Evolutionary conservation across 1,284 basidiomycete genomes (phyloP).

Genomic region (Cutaneotrichosporon sp.): DNA sequence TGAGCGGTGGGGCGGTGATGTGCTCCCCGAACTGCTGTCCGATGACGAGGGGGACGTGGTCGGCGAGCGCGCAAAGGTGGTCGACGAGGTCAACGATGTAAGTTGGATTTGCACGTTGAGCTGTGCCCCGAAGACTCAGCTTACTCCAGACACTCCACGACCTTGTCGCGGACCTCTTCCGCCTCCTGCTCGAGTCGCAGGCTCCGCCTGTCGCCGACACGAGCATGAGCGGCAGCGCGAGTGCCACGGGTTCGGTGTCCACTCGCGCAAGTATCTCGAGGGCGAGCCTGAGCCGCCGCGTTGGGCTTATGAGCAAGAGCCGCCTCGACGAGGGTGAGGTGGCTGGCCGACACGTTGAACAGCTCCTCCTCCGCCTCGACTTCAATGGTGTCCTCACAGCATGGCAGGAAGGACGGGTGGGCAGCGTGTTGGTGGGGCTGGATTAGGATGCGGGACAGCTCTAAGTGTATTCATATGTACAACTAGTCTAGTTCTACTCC

Average conservation of each 20-base stretch:
- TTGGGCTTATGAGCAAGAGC: conserved; percentile 42
- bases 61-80: conserved; percentile 32
- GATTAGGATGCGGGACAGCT: neutral
- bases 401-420: conserved; percentile 40
- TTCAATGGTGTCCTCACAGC: conserved; percentile 76
- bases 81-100: conserved; percentile 74
- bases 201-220: conserved; percentile 53
- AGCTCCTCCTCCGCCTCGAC: conserved; percentile 75
- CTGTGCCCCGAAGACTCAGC: neutral
- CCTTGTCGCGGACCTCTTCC: conserved; percentile 74
- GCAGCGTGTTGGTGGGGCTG: conserved; percentile 6
- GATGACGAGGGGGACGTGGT: conserved; percentile 66
- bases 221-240: conserved; percentile 10
- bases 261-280: conserved; percentile 11
- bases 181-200: conserved; percentile 65
- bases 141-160: conserved; percentile 59
- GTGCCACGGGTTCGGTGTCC: neutral
- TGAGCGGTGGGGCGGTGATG: conserved; percentile 88
- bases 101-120: conserved; percentile 23
- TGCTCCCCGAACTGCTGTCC: conserved; percentile 74
- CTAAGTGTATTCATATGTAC: conserved; percentile 14
- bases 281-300: conserved; percentile 24
- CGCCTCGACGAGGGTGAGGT: conserved; percentile 53
- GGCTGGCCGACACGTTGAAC: conserved; percentile 74
- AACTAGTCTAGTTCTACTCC: neutral